A percentile compares a stretch with the other conserved stretches of the same genome.
Conservation (phyloP, 1,284 basidiomycete genomes). For the Cutaneotrichosporon sp. region DNA sequence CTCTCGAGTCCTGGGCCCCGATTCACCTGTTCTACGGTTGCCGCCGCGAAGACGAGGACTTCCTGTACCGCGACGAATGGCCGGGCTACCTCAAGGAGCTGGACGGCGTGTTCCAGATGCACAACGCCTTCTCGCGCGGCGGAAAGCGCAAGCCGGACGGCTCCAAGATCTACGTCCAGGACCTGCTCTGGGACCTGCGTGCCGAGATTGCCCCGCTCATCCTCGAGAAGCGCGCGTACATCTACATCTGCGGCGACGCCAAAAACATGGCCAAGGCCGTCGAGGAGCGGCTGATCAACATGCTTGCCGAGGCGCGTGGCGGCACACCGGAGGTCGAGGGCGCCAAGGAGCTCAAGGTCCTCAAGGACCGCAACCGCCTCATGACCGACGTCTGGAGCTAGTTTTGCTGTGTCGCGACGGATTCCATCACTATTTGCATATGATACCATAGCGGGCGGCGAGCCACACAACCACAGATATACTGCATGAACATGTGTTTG, state of each 20-base stretch:
- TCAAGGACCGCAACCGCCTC: conserved; percentile 70
- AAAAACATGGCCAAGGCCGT: conserved; percentile 94
- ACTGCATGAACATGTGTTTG: not conserved
- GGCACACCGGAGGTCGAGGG: conserved; percentile 80
- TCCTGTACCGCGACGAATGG: conserved; percentile 94
- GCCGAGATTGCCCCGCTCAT: conserved; percentile 80
- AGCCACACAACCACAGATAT: not conserved
- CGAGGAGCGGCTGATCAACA: conserved; percentile 75
- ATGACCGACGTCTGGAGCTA: conserved; percentile 46
- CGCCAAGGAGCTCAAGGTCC: conserved; percentile 78
- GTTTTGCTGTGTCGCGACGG: conserved; percentile 2
- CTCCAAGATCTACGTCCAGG: conserved; percentile 92
- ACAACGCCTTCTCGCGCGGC: conserved; percentile 83
- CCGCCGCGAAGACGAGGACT: conserved; percentile 80
- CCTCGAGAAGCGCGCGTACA: conserved; percentile 85
- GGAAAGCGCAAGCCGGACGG: conserved; percentile 74
- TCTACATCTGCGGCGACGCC: conserved; percentile 95
- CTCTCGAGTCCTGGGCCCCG: conserved; percentile 88
- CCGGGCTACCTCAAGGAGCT: conserved; percentile 77
- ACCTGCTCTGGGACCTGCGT: conserved; percentile 80
- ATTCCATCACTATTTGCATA: not conserved
- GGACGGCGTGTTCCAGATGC: conserved; percentile 83
- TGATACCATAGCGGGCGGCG: not conserved
- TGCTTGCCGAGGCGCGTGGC: conserved; percentile 91
- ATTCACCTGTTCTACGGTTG: conserved; percentile 96